Percentiles rank a stretch among this genome's conserved stretches.
These are phyloP conservation scores for Lepidium africanum DNA, from an alignment of 345 rosid genomes.

Conservation along the genomic window DNA sequence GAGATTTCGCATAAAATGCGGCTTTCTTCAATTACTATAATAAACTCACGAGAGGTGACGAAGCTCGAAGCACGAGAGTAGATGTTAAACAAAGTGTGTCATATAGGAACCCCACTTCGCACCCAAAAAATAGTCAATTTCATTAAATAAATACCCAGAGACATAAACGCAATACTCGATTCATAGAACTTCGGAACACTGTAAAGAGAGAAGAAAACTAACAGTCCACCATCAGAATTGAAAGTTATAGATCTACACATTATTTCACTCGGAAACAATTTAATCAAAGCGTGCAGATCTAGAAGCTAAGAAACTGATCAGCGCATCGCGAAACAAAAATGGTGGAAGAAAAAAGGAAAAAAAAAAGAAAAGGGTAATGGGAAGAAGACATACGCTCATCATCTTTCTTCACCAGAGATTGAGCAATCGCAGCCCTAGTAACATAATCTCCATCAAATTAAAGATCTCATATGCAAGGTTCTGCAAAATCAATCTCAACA, in stretches of 20 bases:
- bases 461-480: too few species aligned
- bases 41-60: too few species aligned
- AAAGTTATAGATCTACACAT: neutral
- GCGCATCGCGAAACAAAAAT: neutral
- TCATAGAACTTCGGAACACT: neutral
- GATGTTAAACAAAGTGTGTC: too few species aligned
- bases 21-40: too few species aligned
- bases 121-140: too few species aligned
- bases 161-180: neutral
- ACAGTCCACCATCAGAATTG: neutral
- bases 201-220: neutral
- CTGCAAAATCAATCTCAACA: too few species aligned
- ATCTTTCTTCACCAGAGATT: slow-evolving; percentile 83
- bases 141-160: too few species aligned
- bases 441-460: too few species aligned
- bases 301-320: slow-evolving; percentile 35
- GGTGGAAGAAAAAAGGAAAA: neutral
- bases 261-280: neutral
- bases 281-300: slow-evolving; percentile 35
- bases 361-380: neutral
- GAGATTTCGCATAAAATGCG: too few species aligned
- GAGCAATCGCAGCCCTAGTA: slow-evolving; percentile 93
- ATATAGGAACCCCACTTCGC: too few species aligned
- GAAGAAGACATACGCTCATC: slow-evolving; percentile 56
- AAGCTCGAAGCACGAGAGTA: too few species aligned